Evolutionary conservation across 78 protist genomes (phyloP).

Genomic region (Dictyostelium capitatum): DNA sequence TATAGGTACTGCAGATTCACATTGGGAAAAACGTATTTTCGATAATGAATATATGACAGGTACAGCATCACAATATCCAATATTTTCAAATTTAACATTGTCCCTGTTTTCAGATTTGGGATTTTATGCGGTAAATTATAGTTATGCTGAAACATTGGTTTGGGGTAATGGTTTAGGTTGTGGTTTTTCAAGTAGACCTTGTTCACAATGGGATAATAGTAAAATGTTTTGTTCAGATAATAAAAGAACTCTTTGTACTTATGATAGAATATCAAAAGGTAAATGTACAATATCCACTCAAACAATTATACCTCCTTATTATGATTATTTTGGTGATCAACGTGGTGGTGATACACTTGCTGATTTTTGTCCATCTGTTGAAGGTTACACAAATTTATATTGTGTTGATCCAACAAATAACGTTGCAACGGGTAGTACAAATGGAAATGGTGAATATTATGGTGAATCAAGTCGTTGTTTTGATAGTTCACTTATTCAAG

Average conservation of each 20-base stretch:
- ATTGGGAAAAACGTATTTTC: slow-evolving; percentile 82
- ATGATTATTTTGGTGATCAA: not conserved
- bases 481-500: slow-evolving; percentile 18
- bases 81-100: slow-evolving; percentile 48
- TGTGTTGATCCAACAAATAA: not conserved
- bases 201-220: slow-evolving; percentile 36
- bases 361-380: slow-evolving; percentile 39
- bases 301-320: not conserved
- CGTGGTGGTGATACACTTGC: slow-evolving; percentile 21
- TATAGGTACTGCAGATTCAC: slow-evolving; percentile 65
- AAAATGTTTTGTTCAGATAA: not conserved
- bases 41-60: slow-evolving; percentile 84
- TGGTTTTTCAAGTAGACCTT: slow-evolving; percentile 8
- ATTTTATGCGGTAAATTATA: slow-evolving; percentile 26
- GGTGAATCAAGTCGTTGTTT: slow-evolving; percentile 25
- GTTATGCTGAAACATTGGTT: slow-evolving; percentile 3
- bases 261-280: slow-evolving; percentile 39
- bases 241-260: slow-evolving; percentile 4
- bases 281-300: not conserved
- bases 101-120: slow-evolving; percentile 55
- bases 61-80: slow-evolving; percentile 21
- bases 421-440: too few relatives aligned
- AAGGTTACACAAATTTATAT: slow-evolving; percentile 36
- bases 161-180: slow-evolving; percentile 81
- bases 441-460: not conserved